Percentiles rank a stretch among this genome's conserved stretches.
Conservation (phyloP, 2,329 filamentous ascomycete species). For the Hymenoscyphus linearis region DNA sequence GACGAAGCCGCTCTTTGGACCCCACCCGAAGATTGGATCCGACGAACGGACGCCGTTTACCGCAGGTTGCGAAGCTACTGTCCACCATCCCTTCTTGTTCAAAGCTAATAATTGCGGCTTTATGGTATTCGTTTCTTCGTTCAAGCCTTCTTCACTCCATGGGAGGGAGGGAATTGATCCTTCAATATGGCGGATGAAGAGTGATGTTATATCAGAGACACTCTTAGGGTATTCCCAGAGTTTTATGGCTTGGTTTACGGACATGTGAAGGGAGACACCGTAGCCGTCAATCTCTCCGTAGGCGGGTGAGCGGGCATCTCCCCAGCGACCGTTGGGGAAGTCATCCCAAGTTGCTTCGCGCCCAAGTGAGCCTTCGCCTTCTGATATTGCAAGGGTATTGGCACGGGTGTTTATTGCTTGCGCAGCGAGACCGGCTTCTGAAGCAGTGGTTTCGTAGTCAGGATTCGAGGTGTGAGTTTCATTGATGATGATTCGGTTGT, state of each 20-base stretch:
- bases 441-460: constrained; percentile 66
- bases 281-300: constrained; percentile 99
- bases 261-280: constrained; percentile 90
- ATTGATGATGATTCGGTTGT: constrained; percentile 82
- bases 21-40: constrained; percentile 85
- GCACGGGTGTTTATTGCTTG: constrained; percentile 71
- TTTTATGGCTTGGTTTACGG: constrained; percentile 72
- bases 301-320: constrained; percentile 84
- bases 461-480: constrained; percentile 53
- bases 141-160: constrained; percentile 88
- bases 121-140: constrained; percentile 79
- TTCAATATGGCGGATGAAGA: constrained; percentile 78
- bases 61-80: constrained; percentile 88
- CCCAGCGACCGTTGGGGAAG: constrained; percentile 93
- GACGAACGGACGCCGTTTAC: constrained; percentile 78
- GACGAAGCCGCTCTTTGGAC: constrained; percentile 84
- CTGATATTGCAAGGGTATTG: constrained; percentile 87
- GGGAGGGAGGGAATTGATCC: constrained; percentile 78
- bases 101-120: constrained; percentile 67
- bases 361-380: constrained; percentile 83
- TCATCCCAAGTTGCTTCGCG: constrained; percentile 98
- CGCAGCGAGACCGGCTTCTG: constrained; percentile 71
- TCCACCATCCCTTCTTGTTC: constrained; percentile 88
- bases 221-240: constrained; percentile 79
- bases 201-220: constrained; percentile 63